Percentiles rank a stretch among this genome's conserved stretches.
Conservation (phyloP, 202 grass and related monocot genomes). For the Carex arenaria region DNA sequence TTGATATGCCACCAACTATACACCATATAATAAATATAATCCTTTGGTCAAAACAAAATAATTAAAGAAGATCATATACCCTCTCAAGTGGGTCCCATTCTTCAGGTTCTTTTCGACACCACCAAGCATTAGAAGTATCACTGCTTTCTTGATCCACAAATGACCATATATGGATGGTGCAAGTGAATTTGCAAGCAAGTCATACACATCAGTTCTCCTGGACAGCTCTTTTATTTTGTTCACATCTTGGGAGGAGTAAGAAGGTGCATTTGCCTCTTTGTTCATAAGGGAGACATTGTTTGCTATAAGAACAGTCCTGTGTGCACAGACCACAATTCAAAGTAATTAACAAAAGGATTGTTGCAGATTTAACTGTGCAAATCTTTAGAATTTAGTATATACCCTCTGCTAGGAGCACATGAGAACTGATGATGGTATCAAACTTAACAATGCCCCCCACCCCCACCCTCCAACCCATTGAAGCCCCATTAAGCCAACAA, state of each 20-base stretch:
- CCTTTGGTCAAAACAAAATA: neutral
- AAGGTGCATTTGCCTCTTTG: conserved; percentile 96
- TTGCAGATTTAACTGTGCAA: neutral
- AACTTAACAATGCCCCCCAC: neutral
- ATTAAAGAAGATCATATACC: conserved; percentile 41
- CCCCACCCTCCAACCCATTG: neutral
- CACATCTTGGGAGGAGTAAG: conserved; percentile 71
- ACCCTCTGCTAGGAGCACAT: neutral
- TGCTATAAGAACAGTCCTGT: conserved; percentile 88
- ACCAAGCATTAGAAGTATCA: conserved; percentile 91
- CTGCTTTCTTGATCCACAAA: conserved; percentile 92
- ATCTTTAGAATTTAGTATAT: neutral
- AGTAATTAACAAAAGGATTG: neutral
- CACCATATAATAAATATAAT: conserved; percentile 10
- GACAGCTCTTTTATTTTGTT: conserved; percentile 91
- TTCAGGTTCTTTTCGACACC: conserved; percentile 94
- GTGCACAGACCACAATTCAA: conserved; percentile 12
- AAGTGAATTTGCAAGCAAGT: conserved; percentile 89
- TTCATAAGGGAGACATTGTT: conserved; percentile 92
- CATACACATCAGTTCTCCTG: conserved; percentile 73
- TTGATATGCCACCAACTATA: conserved; percentile 5
- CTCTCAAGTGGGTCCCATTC: conserved; percentile 99
- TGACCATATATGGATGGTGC: conserved; percentile 96
- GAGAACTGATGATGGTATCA: neutral
- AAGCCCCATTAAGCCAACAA: neutral